Evolutionary conservation across 2,329 filamentous ascomycete species (phyloP).

Genomic region (Microsporum canis): DNA sequence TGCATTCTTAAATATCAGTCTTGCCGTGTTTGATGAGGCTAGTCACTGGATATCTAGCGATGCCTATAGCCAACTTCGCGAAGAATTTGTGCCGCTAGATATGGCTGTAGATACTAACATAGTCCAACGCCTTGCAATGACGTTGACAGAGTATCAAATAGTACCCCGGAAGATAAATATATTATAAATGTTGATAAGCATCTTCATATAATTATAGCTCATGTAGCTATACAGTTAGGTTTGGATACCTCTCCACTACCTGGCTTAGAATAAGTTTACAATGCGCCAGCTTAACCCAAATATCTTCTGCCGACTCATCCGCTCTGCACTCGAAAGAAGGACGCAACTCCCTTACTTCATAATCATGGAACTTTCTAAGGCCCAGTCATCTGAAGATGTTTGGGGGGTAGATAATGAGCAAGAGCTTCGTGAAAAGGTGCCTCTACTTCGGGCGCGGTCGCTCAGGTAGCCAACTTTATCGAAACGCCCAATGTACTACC

Average conservation of each 20-base stretch:
- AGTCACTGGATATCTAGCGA: no score
- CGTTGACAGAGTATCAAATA: no score
- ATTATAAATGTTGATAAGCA: no score
- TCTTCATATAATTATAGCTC: neutral
- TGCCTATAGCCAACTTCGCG: no score
- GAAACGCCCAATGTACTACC: neutral
- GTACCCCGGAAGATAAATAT: no score
- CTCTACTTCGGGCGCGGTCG: constrained; percentile 1
- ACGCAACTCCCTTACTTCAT: constrained; percentile 7
- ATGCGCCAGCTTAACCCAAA: neutral
- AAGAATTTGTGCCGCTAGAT: no score
- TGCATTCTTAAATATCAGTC: no score
- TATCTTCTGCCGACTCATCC: neutral
- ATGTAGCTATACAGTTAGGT: neutral
- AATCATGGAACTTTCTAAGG: constrained; percentile 30
- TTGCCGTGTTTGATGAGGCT: no score
- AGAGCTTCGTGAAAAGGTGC: neutral
- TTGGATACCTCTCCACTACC: neutral
- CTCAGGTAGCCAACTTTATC: neutral
- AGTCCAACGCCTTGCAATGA: no score
- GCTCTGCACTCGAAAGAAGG: constrained; percentile 16
- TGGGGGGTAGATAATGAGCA: neutral
- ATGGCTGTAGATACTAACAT: no score
- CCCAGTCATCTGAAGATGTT: constrained; percentile 26
- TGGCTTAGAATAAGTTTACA: neutral